Evolutionary conservation across 306 rosid species (phyloP), one percentile per base, ranked within the genome.

Genomic region (Phaseolus lunatus): DNA sequence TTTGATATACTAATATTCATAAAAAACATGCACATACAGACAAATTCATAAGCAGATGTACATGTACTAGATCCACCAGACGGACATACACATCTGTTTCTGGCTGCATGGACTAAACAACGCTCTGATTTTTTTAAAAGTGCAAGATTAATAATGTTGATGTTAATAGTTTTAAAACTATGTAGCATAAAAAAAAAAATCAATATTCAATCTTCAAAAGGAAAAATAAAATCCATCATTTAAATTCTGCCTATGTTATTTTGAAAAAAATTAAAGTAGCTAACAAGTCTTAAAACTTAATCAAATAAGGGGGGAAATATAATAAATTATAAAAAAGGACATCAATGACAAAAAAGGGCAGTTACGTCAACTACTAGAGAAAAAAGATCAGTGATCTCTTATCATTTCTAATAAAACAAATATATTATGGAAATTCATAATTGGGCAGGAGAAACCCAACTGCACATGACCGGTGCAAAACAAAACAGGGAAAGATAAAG

Each of bases 401-500:
- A 19, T 12, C 18, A 11, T 27, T 26, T 59, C 31, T 16, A 26
- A 48, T 10, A 12, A 11, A 57, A 56, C n/a, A 5, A 58, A 58
- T 24, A 4, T 24, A 14, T 57, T 58, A 26, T n/a, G 39, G 13
- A 57, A 58, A 39, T 58, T 63, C 39, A 33, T 37, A 29, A 8
- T 13, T 19, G 23, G 12, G 24, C 62, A 29, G 57, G 53, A 29
- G 72, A 75, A 75, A 63, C 29, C 33, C 5, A 57, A 52, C 35
- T 50, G 12, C 9, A 19, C 26, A 47, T 19, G 11, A 48, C 5
- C 59, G 6, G 5, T 5, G 37, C 29, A 29, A 75, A 61, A 75
- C 9, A 45, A 54, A 72, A 61, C 26, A 75, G 61, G 58, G 44
- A n/a, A 56, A 74, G 13, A 24, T 12, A n/a, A 58, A 75, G 14